Percentiles rank a stretch among this genome's conserved stretches.
Conservation (phyloP, 257 asterid genomes). For the Gynochthodes officinalis region DNA sequence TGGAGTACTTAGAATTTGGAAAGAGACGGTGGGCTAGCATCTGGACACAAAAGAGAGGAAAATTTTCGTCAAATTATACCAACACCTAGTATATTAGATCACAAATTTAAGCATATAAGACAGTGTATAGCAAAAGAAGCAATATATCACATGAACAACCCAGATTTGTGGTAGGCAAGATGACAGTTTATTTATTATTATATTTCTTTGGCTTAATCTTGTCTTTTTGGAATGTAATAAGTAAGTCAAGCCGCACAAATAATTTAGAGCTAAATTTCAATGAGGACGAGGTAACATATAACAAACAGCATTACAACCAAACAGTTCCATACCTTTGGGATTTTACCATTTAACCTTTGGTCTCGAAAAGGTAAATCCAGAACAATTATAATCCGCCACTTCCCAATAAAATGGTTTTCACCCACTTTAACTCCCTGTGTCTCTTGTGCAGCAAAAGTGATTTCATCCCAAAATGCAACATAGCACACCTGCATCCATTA, state of each 20-base stretch:
- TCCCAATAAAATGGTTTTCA: slow-evolving; percentile 62
- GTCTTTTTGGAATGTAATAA: neutral
- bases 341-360: slow-evolving; percentile 92
- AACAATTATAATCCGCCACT: slow-evolving; percentile 82
- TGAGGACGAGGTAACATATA: neutral
- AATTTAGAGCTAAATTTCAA: neutral
- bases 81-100: neutral
- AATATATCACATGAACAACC: neutral
- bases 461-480: slow-evolving; percentile 97
- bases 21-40: slow-evolving; percentile 98
- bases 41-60: slow-evolving; percentile 42
- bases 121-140: neutral
- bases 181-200: no score
- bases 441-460: slow-evolving; percentile 82
- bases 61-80: neutral
- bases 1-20: slow-evolving; percentile 84
- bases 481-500: slow-evolving; percentile 68
- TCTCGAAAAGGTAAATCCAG: slow-evolving; percentile 70
- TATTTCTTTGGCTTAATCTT: neutral
- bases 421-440: slow-evolving; percentile 65
- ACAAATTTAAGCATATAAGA: neutral
- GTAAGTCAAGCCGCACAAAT: neutral
- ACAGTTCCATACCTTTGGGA: slow-evolving; percentile 75
- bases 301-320: slow-evolving; percentile 11
- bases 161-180: neutral